Conservation (phyloP, 352 stramenopile genomes). For the Aphanomyces cochlioides region DNA sequence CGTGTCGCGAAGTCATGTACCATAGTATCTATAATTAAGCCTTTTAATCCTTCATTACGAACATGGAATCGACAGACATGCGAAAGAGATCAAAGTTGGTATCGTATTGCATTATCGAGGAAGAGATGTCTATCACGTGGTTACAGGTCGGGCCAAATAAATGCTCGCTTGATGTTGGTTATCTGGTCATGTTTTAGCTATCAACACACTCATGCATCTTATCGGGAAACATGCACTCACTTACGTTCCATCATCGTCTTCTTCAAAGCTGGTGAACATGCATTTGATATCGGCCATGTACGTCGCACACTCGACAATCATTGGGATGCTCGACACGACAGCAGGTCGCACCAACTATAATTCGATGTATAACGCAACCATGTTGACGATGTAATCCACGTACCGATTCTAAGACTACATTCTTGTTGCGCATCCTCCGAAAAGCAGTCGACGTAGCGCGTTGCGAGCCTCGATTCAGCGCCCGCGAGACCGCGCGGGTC, state of each 20-base stretch:
- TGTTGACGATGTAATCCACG: neutral
- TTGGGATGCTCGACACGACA: constrained; percentile 5
- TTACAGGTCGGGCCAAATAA: too few relatives aligned
- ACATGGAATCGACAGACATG: too few relatives aligned
- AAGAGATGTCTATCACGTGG: too few relatives aligned
- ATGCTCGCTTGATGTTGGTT: neutral
- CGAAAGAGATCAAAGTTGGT: too few relatives aligned
- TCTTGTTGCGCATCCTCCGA: constrained; percentile 23
- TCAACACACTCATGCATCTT: neutral
- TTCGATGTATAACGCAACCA: neutral
- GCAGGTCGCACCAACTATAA: constrained; percentile 10
- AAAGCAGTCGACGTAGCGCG: constrained; percentile 7
- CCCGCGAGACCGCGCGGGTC: constrained; percentile 11
- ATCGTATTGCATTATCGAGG: too few relatives aligned
- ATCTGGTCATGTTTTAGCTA: constrained; percentile 29
- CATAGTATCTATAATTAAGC: too few relatives aligned
- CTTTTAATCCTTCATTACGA: too few relatives aligned
- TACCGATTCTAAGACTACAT: constrained; percentile 31
- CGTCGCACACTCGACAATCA: constrained; percentile 13
- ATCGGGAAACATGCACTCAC: neutral
- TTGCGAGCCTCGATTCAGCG: constrained; percentile 18
- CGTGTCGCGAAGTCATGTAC: neutral
- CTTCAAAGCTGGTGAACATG: constrained; percentile 27
- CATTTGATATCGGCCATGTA: constrained; percentile 20
- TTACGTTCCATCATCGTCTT: constrained; percentile 28